Evolutionary conservation across 768 basidiomycete genomes (phyloP), one percentile per base, ranked within the genome.

Genomic region (Lanmaoa pseudosensibilis): DNA sequence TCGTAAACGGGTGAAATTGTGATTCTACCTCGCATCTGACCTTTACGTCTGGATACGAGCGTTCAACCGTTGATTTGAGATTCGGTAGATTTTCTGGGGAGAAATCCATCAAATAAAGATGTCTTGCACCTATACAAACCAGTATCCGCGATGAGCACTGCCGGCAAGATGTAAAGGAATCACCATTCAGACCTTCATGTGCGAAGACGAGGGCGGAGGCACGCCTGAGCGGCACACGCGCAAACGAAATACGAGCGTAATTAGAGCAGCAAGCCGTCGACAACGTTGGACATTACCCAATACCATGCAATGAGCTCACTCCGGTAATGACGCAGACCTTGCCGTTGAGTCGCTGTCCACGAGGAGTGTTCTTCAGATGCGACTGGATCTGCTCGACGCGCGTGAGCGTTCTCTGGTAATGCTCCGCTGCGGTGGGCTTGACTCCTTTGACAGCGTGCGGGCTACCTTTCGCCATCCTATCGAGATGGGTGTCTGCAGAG

Each of bases 301-400:
- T 97, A 18, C 94, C 94, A 68, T 87, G 86, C 61, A 88, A 67
- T 19, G 92, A 94, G 32, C 90, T 88, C 32, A 88, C 92, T 18
- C 94, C 94, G 1, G 94, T 96, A 63, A 96, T 82, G 54, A 96
- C 79, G 64, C 88, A 91, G 25, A 94, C 90, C 71, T 93, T 95
- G 59, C 80, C 84, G 66, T 78, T 79, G 60, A 95, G 78, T 63
- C 84, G 79, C 19, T 73, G 75, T 30, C 77, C 73, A 40, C 86
- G 80, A 32, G 84, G 77, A 21, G 82, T 64, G 27, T 70, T 75
- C 41, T 77, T 69, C 37, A 94, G 77, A 56, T 93, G 92, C 0
- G 81, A 76, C 68, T 86, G 85, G 52, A 94, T 83, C 63, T 80
- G 81, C 50, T 82, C 71, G 23, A 94, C 77, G 21, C 92, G 83